Evolutionary conservation across 768 basidiomycete species (phyloP), one percentile per base, ranked within the genome.

Genomic region (Crucibulum laeve): DNA sequence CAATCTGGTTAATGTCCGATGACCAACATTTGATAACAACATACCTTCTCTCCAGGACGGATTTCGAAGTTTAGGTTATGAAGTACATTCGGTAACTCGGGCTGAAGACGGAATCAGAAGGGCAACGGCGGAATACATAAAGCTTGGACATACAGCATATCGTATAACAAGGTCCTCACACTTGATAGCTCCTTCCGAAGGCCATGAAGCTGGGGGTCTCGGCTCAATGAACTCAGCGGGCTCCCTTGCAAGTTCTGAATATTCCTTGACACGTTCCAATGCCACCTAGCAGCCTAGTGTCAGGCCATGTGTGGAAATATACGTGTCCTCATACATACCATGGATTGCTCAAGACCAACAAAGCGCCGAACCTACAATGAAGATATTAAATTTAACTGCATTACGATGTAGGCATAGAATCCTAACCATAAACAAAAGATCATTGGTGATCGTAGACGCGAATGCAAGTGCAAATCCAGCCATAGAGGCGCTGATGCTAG

Each of bases 381-480:
- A 42, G 25, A 10, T 45, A 13, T 28, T 28, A 14, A 34, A 18
- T 44, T 38, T 3, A 38, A 10, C 5, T 23, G 14, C 22, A 22
- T 24, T 19, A 4, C 13, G 24, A 26, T 24, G 38, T 23, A 3
- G n/a, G 38, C 24, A 32, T 30, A 32, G 5, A 26, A 39, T 28
- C 50, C 64, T 53, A 45, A 79, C 83, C 66, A 84, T 64, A 63
- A 84, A 83, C 40, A 86, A 54, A 24, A 87, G 73, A 56, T 92
- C 89, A 34, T 64, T 68, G 1, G 83, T 84, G 44, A 94, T 77
- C 1, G 80, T 84, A 3, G 80, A 77, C 2, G 89, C 87, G 54
- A 96, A 96, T 0, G 90, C 80, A 11, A 96, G 68, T 4, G 90
- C 82, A 58, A 95, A 92, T 5, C 91, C 92, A 10, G 90, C 91